These are phyloP conservation scores for Dryas integrifolia DNA, from an alignment of 331 rosid genomes.

Conservation along the genomic window DNA sequence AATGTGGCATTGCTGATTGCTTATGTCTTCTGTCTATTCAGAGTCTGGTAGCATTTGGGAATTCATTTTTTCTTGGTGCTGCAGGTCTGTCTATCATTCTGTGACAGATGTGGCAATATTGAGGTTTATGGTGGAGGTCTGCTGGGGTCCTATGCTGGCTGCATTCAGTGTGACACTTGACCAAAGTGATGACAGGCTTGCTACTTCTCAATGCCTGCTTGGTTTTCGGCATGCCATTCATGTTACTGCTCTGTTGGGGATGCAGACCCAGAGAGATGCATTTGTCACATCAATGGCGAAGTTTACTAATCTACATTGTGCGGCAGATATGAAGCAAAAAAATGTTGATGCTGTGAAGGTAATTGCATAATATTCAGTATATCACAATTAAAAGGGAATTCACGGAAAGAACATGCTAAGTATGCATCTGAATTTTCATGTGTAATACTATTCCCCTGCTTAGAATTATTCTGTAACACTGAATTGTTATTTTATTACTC, in stretches of 20 bases:
- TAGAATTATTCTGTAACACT: background rate
- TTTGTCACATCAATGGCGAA: constrained; percentile 97
- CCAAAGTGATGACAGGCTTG: constrained; percentile 94
- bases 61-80: constrained; percentile 32
- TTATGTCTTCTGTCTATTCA: constrained; percentile 16
- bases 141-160: constrained; percentile 99
- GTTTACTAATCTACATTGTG: constrained; percentile 93
- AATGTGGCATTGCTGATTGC: constrained; percentile 6
- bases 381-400: constrained; percentile 12
- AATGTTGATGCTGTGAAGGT: constrained; percentile 99
- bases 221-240: constrained; percentile 96
- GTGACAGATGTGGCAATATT: constrained; percentile 92
- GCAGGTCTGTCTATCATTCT: constrained; percentile 88
- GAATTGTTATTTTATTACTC: background rate
- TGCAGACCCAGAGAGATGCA: constrained; percentile 99
- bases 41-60: constrained; percentile 4
- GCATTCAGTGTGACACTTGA: constrained; percentile 97
- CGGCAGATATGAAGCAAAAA: constrained; percentile 98
- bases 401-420: background rate
- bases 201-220: constrained; percentile 83
- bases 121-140: constrained; percentile 98
- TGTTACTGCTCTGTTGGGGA: constrained; percentile 89
- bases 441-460: background rate
- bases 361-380: constrained; percentile 21
- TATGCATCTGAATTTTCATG: background rate